These are phyloP conservation scores for Fraxinus xanthoxyloides DNA, from an alignment of 305 asterid species.

Conservation along the genomic window DNA sequence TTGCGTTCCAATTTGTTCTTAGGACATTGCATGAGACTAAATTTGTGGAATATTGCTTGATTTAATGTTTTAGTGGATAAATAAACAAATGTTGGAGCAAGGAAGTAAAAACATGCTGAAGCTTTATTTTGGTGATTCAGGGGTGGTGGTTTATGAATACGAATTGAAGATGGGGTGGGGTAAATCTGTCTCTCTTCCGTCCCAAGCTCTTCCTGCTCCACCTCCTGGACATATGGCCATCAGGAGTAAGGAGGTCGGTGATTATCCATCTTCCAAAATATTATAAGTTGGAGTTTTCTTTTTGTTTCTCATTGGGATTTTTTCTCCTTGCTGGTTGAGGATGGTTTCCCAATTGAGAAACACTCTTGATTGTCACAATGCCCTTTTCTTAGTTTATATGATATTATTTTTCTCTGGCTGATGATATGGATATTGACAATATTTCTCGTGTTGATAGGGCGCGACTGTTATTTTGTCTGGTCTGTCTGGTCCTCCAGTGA, in stretches of 20 bases:
- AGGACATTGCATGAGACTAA: background rate
- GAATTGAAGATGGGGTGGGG: constrained; percentile 99
- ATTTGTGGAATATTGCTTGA: background rate
- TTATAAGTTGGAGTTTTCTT: background rate
- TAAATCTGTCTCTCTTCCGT: constrained; percentile 91
- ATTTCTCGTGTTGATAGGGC: constrained; percentile 56
- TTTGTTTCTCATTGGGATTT: background rate
- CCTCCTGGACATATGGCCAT: constrained; percentile 99
- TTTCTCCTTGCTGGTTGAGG: background rate
- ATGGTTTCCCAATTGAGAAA: background rate
- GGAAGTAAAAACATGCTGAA: background rate
- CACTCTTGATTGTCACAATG: background rate
- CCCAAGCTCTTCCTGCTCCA: constrained; percentile 98
- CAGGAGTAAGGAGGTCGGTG: constrained; percentile 87
- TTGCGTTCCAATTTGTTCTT: background rate
- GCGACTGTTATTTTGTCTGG: constrained; percentile 93
- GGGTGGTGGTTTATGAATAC: constrained; percentile 90
- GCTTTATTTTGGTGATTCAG: constrained; percentile 41
- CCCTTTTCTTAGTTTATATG: background rate
- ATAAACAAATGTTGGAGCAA: constrained; percentile 7
- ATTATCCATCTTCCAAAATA: constrained; percentile 2
- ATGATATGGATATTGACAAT: constrained; percentile 11
- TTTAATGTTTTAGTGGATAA: background rate
- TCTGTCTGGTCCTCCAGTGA: constrained; percentile 89
- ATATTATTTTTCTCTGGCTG: constrained; percentile 15